These are phyloP conservation scores for Phlebiopsis gigantea DNA, from an alignment of 768 basidiomycete genomes.

Conservation along the genomic window DNA sequence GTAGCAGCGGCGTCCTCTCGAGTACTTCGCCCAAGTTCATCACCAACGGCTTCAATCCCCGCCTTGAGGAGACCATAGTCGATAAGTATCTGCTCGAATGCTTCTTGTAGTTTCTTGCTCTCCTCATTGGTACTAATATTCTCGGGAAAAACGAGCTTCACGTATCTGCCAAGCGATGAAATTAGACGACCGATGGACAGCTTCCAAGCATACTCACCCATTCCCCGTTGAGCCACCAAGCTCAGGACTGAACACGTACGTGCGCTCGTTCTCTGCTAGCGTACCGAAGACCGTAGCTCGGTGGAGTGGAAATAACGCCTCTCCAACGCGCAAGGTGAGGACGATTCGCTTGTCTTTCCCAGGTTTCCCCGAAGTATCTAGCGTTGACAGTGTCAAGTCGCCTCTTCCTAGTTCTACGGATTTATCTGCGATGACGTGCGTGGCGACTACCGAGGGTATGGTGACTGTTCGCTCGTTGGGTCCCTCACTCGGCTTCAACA, in stretches of 20 bases:
- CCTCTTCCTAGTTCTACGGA: background rate
- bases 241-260: constrained; percentile 19
- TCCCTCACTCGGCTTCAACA: constrained; percentile 9
- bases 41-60: constrained; percentile 20
- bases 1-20: constrained; percentile 15
- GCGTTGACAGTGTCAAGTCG: background rate
- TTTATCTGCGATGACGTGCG: background rate
- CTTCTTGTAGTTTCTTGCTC: constrained; percentile 15
- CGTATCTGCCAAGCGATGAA: constrained; percentile 10
- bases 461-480: constrained; percentile 1
- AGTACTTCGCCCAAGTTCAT: constrained; percentile 19
- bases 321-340: constrained; percentile 16
- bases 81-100: constrained; percentile 19
- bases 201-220: constrained; percentile 7
- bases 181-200: background rate
- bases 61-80: constrained; percentile 21
- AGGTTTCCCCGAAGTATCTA: background rate
- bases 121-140: background rate
- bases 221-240: constrained; percentile 7
- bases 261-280: constrained; percentile 15
- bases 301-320: constrained; percentile 16
- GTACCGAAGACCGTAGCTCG: constrained; percentile 19
- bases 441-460: constrained; percentile 5
- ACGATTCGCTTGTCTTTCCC: background rate
- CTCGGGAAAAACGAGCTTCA: constrained; percentile 16